These are phyloP conservation scores for Coleophoma cylindrospora DNA, from an alignment of 2,329 filamentous ascomycete species.

Conservation along the genomic window DNA sequence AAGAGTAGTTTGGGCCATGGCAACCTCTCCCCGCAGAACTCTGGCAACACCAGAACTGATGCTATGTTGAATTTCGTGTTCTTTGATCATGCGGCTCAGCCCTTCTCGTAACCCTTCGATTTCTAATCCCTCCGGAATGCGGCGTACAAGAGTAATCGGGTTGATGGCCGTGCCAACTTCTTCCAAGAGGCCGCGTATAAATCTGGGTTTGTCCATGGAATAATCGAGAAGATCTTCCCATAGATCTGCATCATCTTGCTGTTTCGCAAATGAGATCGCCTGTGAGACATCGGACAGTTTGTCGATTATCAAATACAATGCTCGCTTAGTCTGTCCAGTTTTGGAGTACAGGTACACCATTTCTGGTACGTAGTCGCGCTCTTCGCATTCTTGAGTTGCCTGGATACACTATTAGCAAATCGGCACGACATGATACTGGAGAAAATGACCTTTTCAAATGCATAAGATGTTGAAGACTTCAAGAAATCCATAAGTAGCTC, in stretches of 20 bases:
- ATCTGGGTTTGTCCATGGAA: conserved; percentile 94
- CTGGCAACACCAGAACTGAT: conserved; percentile 87
- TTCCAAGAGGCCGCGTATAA: conserved; percentile 87
- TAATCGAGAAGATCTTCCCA: conserved; percentile 96
- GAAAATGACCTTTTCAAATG: conserved; percentile 63
- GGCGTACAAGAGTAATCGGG: conserved; percentile 81
- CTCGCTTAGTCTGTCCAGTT: conserved; percentile 88
- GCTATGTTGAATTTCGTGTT: conserved; percentile 91
- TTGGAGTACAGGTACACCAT: conserved; percentile 95
- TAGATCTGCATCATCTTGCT: conserved; percentile 84
- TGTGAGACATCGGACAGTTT: conserved; percentile 87
- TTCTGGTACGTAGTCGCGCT: conserved; percentile 77
- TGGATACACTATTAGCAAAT: conserved; percentile 19
- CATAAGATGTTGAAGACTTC: conserved; percentile 78
- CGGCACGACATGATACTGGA: no score
- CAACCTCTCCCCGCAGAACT: conserved; percentile 84
- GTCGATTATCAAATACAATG: conserved; percentile 88
- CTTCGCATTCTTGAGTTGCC: conserved; percentile 75
- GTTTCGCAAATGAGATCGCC: conserved; percentile 91
- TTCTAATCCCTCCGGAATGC: conserved; percentile 89
- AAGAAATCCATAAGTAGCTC: conserved; percentile 81
- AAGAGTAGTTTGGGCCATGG: conserved; percentile 73
- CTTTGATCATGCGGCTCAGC: conserved; percentile 83
- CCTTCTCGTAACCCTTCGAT: conserved; percentile 88
- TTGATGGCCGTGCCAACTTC: conserved; percentile 93